phyloP scores from a whole-genome alignment of 495 filamentous ascomycete genomes.

The Pseudomonodictys pantanalensis region DNA sequence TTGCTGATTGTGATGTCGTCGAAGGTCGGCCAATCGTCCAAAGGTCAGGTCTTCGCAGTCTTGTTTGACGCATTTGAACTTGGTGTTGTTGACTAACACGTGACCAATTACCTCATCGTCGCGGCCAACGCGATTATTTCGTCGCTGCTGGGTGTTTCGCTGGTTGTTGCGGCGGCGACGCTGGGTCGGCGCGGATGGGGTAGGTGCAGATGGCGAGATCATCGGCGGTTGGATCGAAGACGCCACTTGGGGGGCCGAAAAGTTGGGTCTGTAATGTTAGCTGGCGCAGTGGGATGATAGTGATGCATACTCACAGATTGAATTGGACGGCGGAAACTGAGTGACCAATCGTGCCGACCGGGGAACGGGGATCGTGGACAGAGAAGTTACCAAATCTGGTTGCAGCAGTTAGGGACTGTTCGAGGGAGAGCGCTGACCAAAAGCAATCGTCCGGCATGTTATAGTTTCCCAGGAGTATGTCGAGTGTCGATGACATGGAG shows the following conservation, averaged over 20 bases:
- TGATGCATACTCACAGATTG: background rate
- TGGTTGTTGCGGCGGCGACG: background rate
- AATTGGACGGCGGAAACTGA: no score
- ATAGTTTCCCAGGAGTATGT: no score
- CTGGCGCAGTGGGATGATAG: background rate
- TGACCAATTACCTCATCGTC: background rate
- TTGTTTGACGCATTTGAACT: background rate
- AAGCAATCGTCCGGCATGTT: background rate
- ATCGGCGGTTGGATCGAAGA: background rate
- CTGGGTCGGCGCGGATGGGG: background rate
- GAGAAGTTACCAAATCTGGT: background rate
- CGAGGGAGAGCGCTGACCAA: constrained; percentile 1
- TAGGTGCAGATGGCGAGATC: background rate
- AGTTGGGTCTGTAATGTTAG: background rate
- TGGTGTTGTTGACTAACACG: background rate
- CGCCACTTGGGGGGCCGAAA: background rate
- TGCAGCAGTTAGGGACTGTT: constrained; percentile 1
- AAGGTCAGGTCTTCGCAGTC: background rate
- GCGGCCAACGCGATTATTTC: background rate
- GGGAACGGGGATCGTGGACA: background rate
- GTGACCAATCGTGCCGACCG: no score
- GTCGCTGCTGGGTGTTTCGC: background rate
- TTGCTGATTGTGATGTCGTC: background rate
- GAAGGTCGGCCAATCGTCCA: constrained; percentile 10
- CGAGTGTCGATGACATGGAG: background rate